Percentiles rank a stretch among this genome's conserved stretches.
Conservation (phyloP, 345 rosid genomes). For the Syzygium aromaticum region DNA sequence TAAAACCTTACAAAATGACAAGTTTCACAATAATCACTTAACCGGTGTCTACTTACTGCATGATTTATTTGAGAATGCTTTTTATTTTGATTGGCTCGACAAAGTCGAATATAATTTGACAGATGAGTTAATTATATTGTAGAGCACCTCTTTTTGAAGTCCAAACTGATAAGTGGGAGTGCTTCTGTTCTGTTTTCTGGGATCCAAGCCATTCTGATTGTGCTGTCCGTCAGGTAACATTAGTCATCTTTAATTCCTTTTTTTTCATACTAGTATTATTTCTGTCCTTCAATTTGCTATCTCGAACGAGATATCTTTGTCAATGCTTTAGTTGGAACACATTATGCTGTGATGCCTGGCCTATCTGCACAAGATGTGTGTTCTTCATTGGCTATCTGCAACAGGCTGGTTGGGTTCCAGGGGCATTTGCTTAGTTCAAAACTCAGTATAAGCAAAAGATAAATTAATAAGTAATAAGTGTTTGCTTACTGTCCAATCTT, state of each 20-base stretch:
- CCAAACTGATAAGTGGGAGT: constrained; percentile 91
- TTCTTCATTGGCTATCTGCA: neutral
- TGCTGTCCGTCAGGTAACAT: constrained; percentile 75
- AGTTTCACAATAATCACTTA: neutral
- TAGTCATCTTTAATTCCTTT: neutral
- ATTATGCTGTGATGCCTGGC: neutral
- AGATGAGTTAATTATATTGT: constrained; percentile 7
- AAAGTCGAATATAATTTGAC: neutral
- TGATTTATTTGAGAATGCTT: neutral
- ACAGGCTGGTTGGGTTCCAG: neutral
- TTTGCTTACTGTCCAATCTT: neutral
- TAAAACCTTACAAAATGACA: neutral
- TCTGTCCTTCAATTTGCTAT: neutral
- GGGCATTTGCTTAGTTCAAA: neutral
- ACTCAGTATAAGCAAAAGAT: neutral
- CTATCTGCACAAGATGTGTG: neutral
- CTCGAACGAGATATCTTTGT: neutral
- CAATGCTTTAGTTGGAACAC: neutral
- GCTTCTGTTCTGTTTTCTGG: constrained; percentile 79
- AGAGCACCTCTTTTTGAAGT: constrained; percentile 94
- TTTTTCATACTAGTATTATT: neutral
- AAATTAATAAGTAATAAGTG: neutral
- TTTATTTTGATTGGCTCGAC: neutral
- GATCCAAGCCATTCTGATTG: constrained; percentile 89
- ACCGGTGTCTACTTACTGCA: neutral